Evolutionary conservation across 345 rosid genomes (phyloP).

Genomic region (Salix suchowensis): DNA sequence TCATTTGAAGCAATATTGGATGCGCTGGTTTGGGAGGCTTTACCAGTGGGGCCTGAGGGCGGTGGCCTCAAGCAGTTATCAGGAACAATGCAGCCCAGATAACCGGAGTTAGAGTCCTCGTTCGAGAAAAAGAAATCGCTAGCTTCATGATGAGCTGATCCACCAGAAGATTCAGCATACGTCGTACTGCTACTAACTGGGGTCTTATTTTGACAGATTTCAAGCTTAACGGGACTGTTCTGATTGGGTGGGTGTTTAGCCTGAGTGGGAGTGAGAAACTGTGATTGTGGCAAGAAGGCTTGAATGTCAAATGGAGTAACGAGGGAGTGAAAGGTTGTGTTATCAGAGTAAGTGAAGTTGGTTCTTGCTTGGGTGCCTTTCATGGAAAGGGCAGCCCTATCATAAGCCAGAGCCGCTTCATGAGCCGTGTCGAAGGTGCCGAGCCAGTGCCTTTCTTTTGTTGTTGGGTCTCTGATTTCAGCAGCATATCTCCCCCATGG

Average conservation of each 20-base stretch:
- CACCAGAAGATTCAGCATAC: conserved; percentile 33
- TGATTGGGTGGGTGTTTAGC: conserved; percentile 10
- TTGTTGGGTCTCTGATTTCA: conserved; percentile 90
- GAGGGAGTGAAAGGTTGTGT: conserved; percentile 41
- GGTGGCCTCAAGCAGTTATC: conserved; percentile 77
- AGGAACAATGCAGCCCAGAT: conserved; percentile 91
- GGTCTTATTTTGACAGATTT: conserved; percentile 8
- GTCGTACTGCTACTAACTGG: conserved; percentile 12
- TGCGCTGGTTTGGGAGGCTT: neutral
- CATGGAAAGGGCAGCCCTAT: conserved; percentile 93
- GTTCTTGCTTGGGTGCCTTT: conserved; percentile 93
- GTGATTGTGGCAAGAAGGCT: conserved; percentile 39
- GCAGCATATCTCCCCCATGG: conserved; percentile 99
- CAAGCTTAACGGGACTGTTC: conserved; percentile 22
- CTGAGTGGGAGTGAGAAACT: conserved; percentile 13
- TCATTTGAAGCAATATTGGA: conserved; percentile 4
- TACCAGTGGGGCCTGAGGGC: conserved; percentile 31
- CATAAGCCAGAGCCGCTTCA: conserved; percentile 95
- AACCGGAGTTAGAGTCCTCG: conserved; percentile 61
- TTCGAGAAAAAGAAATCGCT: conserved; percentile 39
- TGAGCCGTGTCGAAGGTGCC: conserved; percentile 98
- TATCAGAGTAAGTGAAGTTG: conserved; percentile 64
- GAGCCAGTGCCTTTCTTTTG: conserved; percentile 97
- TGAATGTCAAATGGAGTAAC: conserved; percentile 47
- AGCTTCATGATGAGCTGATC: conserved; percentile 30